Conservation (phyloP, 202 grass and related monocot genomes). For the Panicum virgatum region DNA sequence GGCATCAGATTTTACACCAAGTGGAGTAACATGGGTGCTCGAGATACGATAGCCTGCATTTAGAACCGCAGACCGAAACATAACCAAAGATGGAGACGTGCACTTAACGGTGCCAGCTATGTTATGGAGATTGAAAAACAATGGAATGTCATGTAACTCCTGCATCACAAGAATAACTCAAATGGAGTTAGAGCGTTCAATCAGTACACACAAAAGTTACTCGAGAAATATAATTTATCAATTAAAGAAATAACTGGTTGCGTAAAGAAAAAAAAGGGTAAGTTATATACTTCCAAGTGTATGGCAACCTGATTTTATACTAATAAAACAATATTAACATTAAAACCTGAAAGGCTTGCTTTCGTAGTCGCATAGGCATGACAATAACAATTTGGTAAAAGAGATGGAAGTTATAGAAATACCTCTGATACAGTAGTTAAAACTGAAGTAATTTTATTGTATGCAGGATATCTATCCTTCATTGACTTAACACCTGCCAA, state of each 20-base stretch:
- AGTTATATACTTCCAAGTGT: neutral
- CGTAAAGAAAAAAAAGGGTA: constrained; percentile 38
- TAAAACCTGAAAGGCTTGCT: neutral
- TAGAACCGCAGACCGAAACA: constrained; percentile 87
- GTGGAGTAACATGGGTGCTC: constrained; percentile 74
- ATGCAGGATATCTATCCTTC: constrained; percentile 86
- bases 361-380: constrained; percentile 17
- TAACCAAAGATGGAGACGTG: constrained; percentile 72
- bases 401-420: constrained; percentile 13
- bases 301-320: neutral
- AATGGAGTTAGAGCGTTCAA: constrained; percentile 6
- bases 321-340: neutral
- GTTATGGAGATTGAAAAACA: constrained; percentile 96
- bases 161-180: constrained; percentile 49
- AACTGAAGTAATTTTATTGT: constrained; percentile 81
- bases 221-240: constrained; percentile 10
- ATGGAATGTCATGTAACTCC: constrained; percentile 81
- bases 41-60: constrained; percentile 95
- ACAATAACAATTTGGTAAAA: constrained; percentile 26
- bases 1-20: constrained; percentile 87
- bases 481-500: constrained; percentile 61
- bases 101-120: constrained; percentile 90
- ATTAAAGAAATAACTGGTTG: neutral
- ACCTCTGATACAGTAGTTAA: constrained; percentile 86
- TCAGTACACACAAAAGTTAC: constrained; percentile 1